A percentile compares a stretch with the other conserved stretches of the same genome.
These are phyloP conservation scores for Boehmeria nivea DNA, from an alignment of 306 rosid species.

Conservation along the genomic window DNA sequence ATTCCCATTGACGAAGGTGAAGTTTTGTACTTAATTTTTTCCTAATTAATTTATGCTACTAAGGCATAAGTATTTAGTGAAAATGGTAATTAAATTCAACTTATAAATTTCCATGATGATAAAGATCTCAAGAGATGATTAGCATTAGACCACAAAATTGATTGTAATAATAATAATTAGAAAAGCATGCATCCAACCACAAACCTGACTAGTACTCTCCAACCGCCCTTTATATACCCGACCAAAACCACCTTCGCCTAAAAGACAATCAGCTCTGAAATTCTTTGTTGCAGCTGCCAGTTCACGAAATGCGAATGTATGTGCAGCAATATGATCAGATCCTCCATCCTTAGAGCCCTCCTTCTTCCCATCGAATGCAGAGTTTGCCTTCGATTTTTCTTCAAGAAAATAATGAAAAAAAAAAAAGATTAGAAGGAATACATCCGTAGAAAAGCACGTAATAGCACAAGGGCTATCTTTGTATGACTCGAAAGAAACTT, in stretches of 20 bases:
- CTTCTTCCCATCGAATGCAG: slow-evolving; percentile 23
- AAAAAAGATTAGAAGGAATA: slow-evolving; percentile 6
- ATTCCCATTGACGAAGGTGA: too few relatives aligned
- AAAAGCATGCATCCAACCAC: too few relatives aligned
- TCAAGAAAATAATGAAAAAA: too few relatives aligned
- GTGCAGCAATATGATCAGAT: slow-evolving; percentile 48
- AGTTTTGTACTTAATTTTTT: too few relatives aligned
- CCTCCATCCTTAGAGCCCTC: slow-evolving; percentile 28
- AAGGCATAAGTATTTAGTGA: too few relatives aligned
- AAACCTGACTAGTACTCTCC: slow-evolving; percentile 47
- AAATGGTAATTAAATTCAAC: too few relatives aligned
- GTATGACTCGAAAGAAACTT: too few relatives aligned
- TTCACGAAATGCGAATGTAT: slow-evolving; percentile 49
- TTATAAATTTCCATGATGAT: not conserved
- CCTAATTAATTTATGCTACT: too few relatives aligned
- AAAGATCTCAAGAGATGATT: not conserved
- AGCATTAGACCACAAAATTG: not conserved
- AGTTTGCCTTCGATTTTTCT: slow-evolving; percentile 31
- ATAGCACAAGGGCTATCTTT: too few relatives aligned
- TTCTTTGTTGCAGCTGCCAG: slow-evolving; percentile 48
- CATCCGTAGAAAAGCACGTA: not conserved
- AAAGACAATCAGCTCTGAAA: slow-evolving; percentile 51
- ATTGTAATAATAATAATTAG: not conserved
- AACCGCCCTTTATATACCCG: slow-evolving; percentile 51
- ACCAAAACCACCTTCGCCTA: slow-evolving; percentile 62